Percentiles rank a stretch among this genome's conserved stretches.
Evolutionary conservation across 306 rosid species (phyloP).

Genomic region (Vigna radiata): DNA sequence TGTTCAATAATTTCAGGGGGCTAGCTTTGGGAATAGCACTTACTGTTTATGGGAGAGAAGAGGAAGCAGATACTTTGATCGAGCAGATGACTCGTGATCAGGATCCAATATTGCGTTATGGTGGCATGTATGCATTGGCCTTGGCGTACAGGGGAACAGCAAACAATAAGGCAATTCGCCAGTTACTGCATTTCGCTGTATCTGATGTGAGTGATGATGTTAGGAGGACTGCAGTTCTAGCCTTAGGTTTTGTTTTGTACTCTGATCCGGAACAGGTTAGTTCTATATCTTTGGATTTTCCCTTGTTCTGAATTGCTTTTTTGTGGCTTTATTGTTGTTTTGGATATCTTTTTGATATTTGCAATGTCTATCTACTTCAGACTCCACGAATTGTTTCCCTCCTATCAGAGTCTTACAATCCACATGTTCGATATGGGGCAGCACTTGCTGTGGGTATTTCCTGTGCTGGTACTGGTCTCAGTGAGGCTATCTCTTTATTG

Average conservation of each 20-base stretch:
- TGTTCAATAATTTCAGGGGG: conserved; percentile 66
- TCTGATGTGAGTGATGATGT: conserved; percentile 99
- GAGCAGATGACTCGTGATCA: conserved; percentile 99
- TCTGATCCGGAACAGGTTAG: conserved; percentile 99
- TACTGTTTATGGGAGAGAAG: conserved; percentile 97
- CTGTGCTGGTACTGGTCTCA: conserved; percentile 96
- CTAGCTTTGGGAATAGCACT: conserved; percentile 93
- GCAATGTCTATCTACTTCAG: conserved; percentile 55
- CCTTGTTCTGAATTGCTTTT: conserved; percentile 21
- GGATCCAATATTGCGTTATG: conserved; percentile 94
- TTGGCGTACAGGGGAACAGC: conserved; percentile 96
- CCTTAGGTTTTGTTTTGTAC: conserved; percentile 96
- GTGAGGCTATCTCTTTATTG: conserved; percentile 95
- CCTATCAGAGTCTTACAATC: conserved; percentile 94
- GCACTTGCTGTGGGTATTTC: conserved; percentile 99
- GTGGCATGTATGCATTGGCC: conserved; percentile 99
- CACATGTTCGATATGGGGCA: conserved; percentile 98
- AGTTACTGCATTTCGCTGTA: conserved; percentile 95
- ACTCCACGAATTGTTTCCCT: conserved; percentile 95
- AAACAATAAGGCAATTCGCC: conserved; percentile 96
- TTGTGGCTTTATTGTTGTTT: conserved; percentile 17
- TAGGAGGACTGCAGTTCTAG: conserved; percentile 97
- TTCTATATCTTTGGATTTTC: conserved; percentile 29
- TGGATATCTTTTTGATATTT: conserved; percentile 30
- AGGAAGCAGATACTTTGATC: conserved; percentile 93